Base-by-base conservation (phyloP, 2,329 filamentous ascomycete genomes). In the Colletotrichum incanum region DNA sequence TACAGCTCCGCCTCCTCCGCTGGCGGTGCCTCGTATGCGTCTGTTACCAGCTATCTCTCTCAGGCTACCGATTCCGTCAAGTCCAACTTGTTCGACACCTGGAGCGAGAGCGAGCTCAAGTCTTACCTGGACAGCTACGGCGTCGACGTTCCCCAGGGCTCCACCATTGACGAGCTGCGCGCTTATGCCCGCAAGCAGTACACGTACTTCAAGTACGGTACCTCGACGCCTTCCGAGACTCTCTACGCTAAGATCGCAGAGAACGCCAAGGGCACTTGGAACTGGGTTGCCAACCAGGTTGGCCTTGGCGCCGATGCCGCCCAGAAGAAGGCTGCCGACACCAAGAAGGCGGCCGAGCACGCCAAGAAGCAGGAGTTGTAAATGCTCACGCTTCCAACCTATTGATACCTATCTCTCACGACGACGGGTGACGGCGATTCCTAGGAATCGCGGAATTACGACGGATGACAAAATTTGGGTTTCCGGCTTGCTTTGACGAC, bases 121-220 rank as follows among this genome's bases (percentile, higher is more conserved):
- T 84, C 89, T 1, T 96, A 95, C 78, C 88, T 96, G 8, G 93
- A 96, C 79, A 93, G 90, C 73, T 96, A 94, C 75, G 94, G 94
- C 47, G 84, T 96, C 50, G 82, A 86, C 5, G 86, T 89, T 50
- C 92, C 91, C 54, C 92, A 94, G 79, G 91, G 91, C 7, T 91
- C 90, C 23, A 92, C 85, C 69, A 76, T 91, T 67, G 92, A 95
- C 72, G 88, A 94, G 78, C 86, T 96, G 26, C 89, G 90, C 73
- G 92, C 93, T 11, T 86, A 90, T 71, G 93, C 92, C 20, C 91
- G 93, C 75, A 92, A 91, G 80, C 92, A 95, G 77, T 88, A 90
- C 28, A 93, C 92, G 28, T 95, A 92, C 81, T 96, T 94, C 86
- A 89, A 88, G 77, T 93, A 95, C 77, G 93, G 93, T 64, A 93